Base-by-base conservation (phyloP, 306 rosid genomes). In the Mimosa pudica region DNA sequence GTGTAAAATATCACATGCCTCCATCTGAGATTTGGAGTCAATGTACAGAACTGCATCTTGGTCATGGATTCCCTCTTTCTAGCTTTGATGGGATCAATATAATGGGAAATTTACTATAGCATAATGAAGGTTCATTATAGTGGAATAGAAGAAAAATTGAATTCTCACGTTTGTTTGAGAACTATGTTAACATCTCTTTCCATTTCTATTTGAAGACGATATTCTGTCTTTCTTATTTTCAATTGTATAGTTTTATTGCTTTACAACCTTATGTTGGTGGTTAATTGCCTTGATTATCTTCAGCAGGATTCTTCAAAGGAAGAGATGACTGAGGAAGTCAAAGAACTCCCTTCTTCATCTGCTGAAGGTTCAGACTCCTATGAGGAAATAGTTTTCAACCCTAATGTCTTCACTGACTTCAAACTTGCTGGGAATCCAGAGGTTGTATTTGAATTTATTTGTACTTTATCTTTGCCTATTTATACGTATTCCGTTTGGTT, bases 401-500 rank as follows among this genome's bases (percentile, higher is more conserved):
- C 99, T 61, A 96, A 96, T 52, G 94, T 90, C 81, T 96, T 91
- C 78, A 96, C 99, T 8, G 98, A 93, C 68, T 96, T 96, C 82
- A 93, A 91, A 89, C 77, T 96, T 66, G 90, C 94, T 44, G 99
- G 99, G 84, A 88, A 74, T 82, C 84, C 78, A 69, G 90, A 93
- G 94, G 99, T 87, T 41, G 69, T 71, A 75, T 75, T 54, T 55
- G 44, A 38, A 18, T 54, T 49, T 67, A 24, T 24, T 24, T 24
- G 30, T 24, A 24, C 30, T 24, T 24, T 24, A 57, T 52, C 48
- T 78, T 13, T 48, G 17, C 32, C 69, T 30, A 13, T 55, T 18
- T 72, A 24, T 24, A 24, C 0, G 1, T 24, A 24, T 24, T 24
- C 30, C 30, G 0, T 24, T 24, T 24, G 30, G 30, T 24, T 24